Evolutionary conservation across 1,139 yeast species (phyloP).

Genomic region (Candida smagusa): DNA sequence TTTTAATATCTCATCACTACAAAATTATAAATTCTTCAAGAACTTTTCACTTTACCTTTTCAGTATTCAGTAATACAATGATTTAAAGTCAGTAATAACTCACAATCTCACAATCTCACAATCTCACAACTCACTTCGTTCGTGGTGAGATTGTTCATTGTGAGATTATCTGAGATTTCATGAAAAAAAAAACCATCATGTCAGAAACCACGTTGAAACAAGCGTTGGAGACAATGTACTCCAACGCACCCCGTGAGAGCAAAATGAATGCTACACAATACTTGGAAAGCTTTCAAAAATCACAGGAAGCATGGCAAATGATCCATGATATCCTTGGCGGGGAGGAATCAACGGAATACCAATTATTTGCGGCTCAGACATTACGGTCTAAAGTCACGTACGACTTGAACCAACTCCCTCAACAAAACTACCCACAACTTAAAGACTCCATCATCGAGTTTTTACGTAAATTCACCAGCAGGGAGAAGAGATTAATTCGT

Average conservation of each 20-base stretch:
- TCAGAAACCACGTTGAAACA: constrained; percentile 20
- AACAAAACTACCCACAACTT: constrained; percentile 47
- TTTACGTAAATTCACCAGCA: constrained; percentile 40
- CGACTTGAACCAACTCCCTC: constrained; percentile 76
- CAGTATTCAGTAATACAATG: too few relatives aligned
- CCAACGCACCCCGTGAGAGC: constrained; percentile 46
- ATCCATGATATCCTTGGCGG: constrained; percentile 31
- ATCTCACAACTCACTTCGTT: neutral
- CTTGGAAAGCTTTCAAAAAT: constrained; percentile 80
- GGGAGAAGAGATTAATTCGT: constrained; percentile 53
- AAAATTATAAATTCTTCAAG: too few relatives aligned
- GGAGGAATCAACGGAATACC: constrained; percentile 44
- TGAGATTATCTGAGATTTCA: neutral
- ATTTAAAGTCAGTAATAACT: too few relatives aligned
- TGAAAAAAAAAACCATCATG: constrained; percentile 8
- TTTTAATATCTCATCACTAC: too few relatives aligned
- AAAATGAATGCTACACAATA: constrained; percentile 63
- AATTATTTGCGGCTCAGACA: constrained; percentile 88
- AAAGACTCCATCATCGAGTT: constrained; percentile 62
- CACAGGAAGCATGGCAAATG: constrained; percentile 65
- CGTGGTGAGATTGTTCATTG: neutral
- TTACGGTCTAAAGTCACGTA: constrained; percentile 79
- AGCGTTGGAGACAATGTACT: constrained; percentile 64
- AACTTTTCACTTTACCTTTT: too few relatives aligned
- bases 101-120: too few relatives aligned